Percentiles rank a stretch among this genome's conserved stretches.
phyloP scores from a whole-genome alignment of 768 basidiomycete species.

The Cystoderma amianthinum region DNA sequence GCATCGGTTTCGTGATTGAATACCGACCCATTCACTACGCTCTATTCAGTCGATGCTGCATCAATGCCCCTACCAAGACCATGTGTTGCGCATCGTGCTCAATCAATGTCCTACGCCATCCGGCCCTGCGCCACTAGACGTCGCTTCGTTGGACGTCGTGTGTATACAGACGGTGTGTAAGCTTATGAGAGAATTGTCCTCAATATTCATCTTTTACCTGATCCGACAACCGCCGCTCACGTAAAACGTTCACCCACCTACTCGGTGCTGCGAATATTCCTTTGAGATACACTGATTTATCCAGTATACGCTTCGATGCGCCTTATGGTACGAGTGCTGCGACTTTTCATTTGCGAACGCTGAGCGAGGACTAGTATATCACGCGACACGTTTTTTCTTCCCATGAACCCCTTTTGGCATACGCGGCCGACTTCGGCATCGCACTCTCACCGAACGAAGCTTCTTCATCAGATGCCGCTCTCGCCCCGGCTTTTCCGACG shows the following conservation, averaged over 20 bases:
- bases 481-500: slow-evolving; percentile 10
- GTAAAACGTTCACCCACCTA: too few species aligned
- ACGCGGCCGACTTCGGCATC: neutral
- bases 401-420: slow-evolving; percentile 5
- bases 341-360: neutral
- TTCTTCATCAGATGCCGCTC: slow-evolving; percentile 7
- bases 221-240: slow-evolving; percentile 1
- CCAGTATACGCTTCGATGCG: neutral
- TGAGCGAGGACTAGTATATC: neutral
- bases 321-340: neutral
- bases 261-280: too few species aligned
- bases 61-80: slow-evolving; percentile 4
- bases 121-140: slow-evolving; percentile 3
- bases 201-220: neutral
- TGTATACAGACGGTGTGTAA: neutral
- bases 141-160: neutral
- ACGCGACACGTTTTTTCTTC: slow-evolving; percentile 2
- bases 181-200: neutral
- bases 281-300: too few species aligned
- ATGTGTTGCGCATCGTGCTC: neutral
- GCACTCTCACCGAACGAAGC: slow-evolving; percentile 5
- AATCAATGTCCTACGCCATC: neutral
- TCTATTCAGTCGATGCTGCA: neutral
- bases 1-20: neutral
- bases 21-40: neutral